Evolutionary conservation across 129 eudicot species (phyloP).

Genomic region (Saussurea involucrata): DNA sequence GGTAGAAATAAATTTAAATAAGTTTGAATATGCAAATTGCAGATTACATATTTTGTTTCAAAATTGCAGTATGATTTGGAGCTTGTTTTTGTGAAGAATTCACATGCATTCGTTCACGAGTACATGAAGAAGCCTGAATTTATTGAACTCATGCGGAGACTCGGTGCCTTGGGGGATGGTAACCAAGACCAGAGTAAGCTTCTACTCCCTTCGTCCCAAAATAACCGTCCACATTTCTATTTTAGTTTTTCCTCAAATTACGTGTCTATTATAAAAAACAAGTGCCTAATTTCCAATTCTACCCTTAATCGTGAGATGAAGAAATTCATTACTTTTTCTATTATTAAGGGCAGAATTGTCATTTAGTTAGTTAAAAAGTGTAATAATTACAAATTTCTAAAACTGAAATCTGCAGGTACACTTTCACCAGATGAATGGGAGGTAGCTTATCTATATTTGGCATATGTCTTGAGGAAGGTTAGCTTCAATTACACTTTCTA

Average conservation of each 20-base stretch:
- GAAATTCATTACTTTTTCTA: neutral
- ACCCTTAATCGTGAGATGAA: neutral
- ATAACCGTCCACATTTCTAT: neutral
- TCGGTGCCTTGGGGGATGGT: constrained; percentile 98
- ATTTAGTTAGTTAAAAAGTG: neutral
- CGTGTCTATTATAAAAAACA: neutral
- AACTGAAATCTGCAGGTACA: constrained; percentile 45
- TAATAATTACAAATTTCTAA: neutral
- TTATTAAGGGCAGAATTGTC: neutral
- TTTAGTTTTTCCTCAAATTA: neutral
- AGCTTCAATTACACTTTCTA: constrained; percentile 2
- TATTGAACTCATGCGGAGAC: constrained; percentile 87
- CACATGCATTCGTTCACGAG: constrained; percentile 81
- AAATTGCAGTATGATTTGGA: constrained; percentile 79
- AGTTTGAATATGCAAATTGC: neutral
- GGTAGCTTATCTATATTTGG: constrained; percentile 83
- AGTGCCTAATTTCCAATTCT: neutral
- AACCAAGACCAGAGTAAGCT: constrained; percentile 80
- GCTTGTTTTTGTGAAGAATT: constrained; percentile 88
- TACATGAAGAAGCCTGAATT: constrained; percentile 88
- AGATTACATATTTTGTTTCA: neutral
- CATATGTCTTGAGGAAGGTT: constrained; percentile 94
- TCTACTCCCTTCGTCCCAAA: neutral
- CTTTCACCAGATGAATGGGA: constrained; percentile 97
- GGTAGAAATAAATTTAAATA: neutral